Base-by-base conservation (phyloP, 371 early-diverging fungal genomes). In the Globomyces sp. region DNA sequence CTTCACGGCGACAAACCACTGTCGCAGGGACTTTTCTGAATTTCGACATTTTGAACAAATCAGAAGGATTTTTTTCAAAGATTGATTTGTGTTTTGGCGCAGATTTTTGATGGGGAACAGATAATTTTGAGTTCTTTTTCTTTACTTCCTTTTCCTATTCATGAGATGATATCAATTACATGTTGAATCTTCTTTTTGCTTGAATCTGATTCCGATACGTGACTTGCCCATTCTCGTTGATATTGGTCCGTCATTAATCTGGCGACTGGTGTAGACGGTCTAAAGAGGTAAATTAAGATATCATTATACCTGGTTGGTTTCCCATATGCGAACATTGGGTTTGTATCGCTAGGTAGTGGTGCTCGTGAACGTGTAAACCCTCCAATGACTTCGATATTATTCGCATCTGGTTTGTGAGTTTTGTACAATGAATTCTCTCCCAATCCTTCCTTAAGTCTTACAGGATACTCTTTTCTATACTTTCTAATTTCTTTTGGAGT, bases 181-280 rank as follows among this genome's bases (percentile, higher is more conserved):
- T 60, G 67, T 58, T 61, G 67, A 40, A 64, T 58, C 24, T 64
- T 49, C 66, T 64, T 49, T 44, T 64, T 49, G 63, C 64, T 58
- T 42, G 57, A 57, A 6, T 48, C 34, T 43, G 65, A 60, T 64
- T 67, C 53, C 5, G 2, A 8, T 0, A 37, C 48, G 34, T 13
- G 6, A 10, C 47, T 69, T n/a, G 72, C 57, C 80, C 80, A 81
- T 65, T 83, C 77, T 11, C 76, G 73, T 69, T 83, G 78, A 66
- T 74, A 83, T 24, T 63, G 57, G 69, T 83, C 81, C 0, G 81
- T 78, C 81, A 83, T 80, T 50, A 83, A 67, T 6, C 57, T 48
- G n/a, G 77, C 75, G 5, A 83, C 84, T 36, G 84, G 81, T 0
- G 80, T 80, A 0, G 76, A 77, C 4, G 84, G 81, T 11, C 81